These are phyloP conservation scores for Vigna hirtella DNA, from an alignment of 306 rosid genomes.

Conservation along the genomic window DNA sequence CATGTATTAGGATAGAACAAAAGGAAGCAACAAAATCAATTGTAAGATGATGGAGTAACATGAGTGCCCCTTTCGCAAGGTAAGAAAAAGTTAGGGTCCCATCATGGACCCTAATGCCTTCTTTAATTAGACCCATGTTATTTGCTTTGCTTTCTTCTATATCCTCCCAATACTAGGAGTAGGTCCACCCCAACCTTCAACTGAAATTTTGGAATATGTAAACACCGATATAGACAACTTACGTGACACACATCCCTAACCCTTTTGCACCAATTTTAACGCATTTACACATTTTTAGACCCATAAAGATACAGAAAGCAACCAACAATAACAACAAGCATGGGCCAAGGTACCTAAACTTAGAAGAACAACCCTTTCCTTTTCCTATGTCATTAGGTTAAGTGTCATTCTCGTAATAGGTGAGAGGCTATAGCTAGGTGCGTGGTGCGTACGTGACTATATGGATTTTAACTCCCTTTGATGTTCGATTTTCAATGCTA, in stretches of 20 bases:
- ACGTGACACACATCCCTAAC: slow-evolving; percentile 51
- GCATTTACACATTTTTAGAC: slow-evolving; percentile 34
- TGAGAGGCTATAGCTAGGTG: slow-evolving; percentile 36
- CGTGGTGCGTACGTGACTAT: slow-evolving; percentile 65
- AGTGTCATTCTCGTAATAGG: slow-evolving; percentile 56
- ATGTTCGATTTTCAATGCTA: slow-evolving; percentile 10
- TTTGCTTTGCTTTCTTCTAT: slow-evolving; percentile 51
- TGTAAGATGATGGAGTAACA: slow-evolving; percentile 58
- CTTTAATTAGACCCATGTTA: slow-evolving; percentile 60
- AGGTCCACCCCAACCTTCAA: slow-evolving; percentile 45
- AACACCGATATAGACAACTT: slow-evolving; percentile 54
- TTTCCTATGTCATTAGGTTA: slow-evolving; percentile 45
- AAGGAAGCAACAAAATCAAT: slow-evolving; percentile 68
- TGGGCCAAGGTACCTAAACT: slow-evolving; percentile 46
- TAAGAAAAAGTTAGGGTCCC: slow-evolving; percentile 64
- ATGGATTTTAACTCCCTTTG: slow-evolving; percentile 43
- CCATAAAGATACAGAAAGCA: slow-evolving; percentile 34
- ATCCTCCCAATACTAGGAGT: slow-evolving; percentile 41
- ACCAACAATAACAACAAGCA: slow-evolving; percentile 38
- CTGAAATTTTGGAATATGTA: slow-evolving; percentile 60
- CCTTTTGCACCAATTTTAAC: slow-evolving; percentile 44
- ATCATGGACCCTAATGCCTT: slow-evolving; percentile 57
- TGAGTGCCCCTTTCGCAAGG: slow-evolving; percentile 71
- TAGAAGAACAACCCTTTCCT: not conserved
- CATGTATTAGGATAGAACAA: slow-evolving; percentile 50